These are phyloP conservation scores for Ceratocystis harringtonii DNA, from an alignment of 2,329 filamentous ascomycete genomes.

Conservation along the genomic window DNA sequence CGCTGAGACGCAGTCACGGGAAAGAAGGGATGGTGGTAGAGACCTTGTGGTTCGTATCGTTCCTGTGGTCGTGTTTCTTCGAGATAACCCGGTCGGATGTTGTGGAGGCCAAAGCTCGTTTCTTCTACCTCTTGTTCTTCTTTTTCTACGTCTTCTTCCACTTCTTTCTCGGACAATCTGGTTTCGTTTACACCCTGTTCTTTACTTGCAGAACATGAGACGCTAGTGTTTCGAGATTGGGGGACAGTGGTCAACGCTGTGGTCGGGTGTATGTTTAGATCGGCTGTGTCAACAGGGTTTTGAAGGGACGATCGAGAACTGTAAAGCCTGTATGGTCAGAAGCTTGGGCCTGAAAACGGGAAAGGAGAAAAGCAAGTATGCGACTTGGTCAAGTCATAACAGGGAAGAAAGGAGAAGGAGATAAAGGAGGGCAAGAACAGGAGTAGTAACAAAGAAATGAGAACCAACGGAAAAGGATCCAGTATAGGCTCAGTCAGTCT, in stretches of 20 bases:
- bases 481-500: not conserved
- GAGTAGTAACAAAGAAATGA: not conserved
- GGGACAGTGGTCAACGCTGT: not conserved
- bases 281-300: constrained; percentile 9
- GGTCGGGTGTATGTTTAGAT: not conserved
- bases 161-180: not conserved
- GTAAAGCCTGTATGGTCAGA: not conserved
- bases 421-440: not conserved
- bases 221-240: constrained; percentile 15
- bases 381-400: not conserved
- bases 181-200: not conserved
- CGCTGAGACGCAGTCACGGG: not conserved
- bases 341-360: not conserved
- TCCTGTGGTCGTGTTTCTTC: not conserved
- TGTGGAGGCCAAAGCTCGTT: not conserved
- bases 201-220: constrained; percentile 8
- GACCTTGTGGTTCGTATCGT: not conserved
- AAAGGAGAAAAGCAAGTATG: not conserved
- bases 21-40: not conserved
- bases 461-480: not conserved
- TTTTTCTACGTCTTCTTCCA: not conserved
- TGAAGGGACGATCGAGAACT: constrained; percentile 7
- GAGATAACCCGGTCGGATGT: not conserved
- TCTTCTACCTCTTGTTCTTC: not conserved
- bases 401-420: not conserved